These are phyloP conservation scores for Cyclotella distinguenda DNA, from an alignment of 108 stramenopile species.

Conservation along the genomic window DNA sequence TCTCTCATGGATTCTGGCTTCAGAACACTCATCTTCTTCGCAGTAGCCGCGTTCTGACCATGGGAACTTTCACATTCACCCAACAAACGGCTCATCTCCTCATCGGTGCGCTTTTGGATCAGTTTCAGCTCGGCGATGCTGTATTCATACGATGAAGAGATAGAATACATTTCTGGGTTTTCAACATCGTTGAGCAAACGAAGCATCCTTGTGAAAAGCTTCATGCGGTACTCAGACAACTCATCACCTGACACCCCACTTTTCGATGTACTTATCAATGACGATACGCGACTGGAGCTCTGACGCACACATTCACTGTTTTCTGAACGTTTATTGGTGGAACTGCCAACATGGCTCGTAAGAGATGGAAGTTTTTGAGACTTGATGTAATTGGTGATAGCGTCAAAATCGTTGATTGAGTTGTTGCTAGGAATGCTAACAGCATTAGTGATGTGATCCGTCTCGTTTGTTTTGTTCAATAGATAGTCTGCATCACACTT, in stretches of 20 bases:
- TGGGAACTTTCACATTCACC: slow-evolving; percentile 5
- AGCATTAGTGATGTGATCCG: too few species aligned
- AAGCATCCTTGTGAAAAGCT: slow-evolving; percentile 25
- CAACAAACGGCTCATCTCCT: slow-evolving; percentile 23
- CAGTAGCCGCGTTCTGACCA: neutral
- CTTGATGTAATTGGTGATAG: neutral
- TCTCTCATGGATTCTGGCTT: neutral
- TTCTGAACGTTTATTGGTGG: neutral
- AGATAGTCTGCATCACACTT: too few species aligned
- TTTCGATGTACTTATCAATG: neutral
- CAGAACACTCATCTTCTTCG: neutral
- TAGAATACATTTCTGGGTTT: slow-evolving; percentile 2
- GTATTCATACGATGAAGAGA: slow-evolving; percentile 8
- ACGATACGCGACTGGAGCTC: slow-evolving; percentile 4
- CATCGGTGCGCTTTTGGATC: slow-evolving; percentile 24
- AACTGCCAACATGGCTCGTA: neutral
- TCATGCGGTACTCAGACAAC: slow-evolving; percentile 12
- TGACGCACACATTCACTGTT: neutral
- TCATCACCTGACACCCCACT: neutral
- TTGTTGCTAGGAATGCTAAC: too few species aligned
- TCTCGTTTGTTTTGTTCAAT: too few species aligned
- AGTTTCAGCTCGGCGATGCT: slow-evolving; percentile 17
- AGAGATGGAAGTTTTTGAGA: neutral
- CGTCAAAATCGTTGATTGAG: too few species aligned
- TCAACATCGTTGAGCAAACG: slow-evolving; percentile 17